Evolutionary conservation across 2,329 filamentous ascomycete genomes (phyloP).

Genomic region (Pestalotiopsis sp.): DNA sequence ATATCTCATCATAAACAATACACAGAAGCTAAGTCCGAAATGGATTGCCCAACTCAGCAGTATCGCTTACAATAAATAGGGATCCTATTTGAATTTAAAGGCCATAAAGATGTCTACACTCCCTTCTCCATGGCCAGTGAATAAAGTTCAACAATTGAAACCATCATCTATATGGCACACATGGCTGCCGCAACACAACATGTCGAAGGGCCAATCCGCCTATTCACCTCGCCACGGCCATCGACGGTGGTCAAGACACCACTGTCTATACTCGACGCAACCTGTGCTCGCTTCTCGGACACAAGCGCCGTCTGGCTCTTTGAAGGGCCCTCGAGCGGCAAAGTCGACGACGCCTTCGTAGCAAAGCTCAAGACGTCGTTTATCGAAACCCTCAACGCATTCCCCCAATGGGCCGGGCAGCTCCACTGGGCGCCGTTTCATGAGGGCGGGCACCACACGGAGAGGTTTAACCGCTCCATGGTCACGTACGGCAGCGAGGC

Average conservation of each 20-base stretch:
- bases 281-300: conserved; percentile 40
- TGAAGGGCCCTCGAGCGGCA: conserved; percentile 27
- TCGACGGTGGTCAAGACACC: conserved; percentile 6
- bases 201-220: background rate
- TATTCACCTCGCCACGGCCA: conserved; percentile 9
- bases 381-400: conserved; percentile 36
- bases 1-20: conserved; percentile 6
- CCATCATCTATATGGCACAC: background rate
- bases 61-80: background rate
- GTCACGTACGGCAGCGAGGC: conserved; percentile 34
- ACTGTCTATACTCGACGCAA: conserved; percentile 46
- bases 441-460: conserved; percentile 21
- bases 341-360: background rate
- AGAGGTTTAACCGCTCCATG: conserved; percentile 37
- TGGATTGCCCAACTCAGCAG: background rate
- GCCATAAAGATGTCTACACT: too few relatives aligned
- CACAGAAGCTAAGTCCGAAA: background rate
- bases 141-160: background rate
- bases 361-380: conserved; percentile 29
- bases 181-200: background rate
- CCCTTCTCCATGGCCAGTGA: too few relatives aligned
- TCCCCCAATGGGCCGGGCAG: conserved; percentile 45
- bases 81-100: background rate
- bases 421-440: conserved; percentile 36
- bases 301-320: conserved; percentile 48